Evolutionary conservation across 768 basidiomycete species (phyloP).

Genomic region (Leccinum aurantiacum): DNA sequence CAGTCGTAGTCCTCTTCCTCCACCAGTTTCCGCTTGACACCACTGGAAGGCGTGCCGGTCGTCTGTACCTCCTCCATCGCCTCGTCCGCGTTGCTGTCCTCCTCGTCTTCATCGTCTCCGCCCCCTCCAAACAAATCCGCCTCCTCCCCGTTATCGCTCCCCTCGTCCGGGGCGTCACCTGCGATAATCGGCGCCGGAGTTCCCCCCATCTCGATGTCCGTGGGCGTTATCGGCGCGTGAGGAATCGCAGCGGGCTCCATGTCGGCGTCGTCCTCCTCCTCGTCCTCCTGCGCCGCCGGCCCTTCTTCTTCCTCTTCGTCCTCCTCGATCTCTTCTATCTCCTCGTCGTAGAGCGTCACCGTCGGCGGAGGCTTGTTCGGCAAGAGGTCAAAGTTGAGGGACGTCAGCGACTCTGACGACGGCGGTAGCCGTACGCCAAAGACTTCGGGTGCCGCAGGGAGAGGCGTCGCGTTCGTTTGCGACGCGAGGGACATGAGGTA

Average conservation of each 20-base stretch:
- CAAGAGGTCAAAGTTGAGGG: constrained; percentile 83
- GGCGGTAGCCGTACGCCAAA: constrained; percentile 85
- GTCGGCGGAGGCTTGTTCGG: constrained; percentile 83
- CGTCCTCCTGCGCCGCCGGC: constrained; percentile 50
- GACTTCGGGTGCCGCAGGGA: constrained; percentile 84
- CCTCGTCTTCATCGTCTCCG: constrained; percentile 72
- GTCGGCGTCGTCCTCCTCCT: constrained; percentile 51
- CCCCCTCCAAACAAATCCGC: constrained; percentile 74
- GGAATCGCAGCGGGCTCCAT: constrained; percentile 68
- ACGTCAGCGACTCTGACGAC: constrained; percentile 64
- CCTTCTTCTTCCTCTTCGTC: constrained; percentile 31
- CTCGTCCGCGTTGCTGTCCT: constrained; percentile 50
- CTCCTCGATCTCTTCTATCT: constrained; percentile 74
- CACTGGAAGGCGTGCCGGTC: constrained; percentile 54
- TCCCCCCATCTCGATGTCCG: constrained; percentile 59
- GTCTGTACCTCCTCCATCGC: constrained; percentile 76
- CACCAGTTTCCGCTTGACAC: constrained; percentile 74
- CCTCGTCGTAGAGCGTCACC: constrained; percentile 74
- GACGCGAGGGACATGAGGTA: constrained; percentile 77
- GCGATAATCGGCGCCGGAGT: constrained; percentile 34
- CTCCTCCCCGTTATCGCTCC: constrained; percentile 71
- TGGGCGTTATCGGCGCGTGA: constrained; percentile 44
- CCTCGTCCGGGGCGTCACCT: constrained; percentile 51
- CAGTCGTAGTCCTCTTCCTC: constrained; percentile 89
- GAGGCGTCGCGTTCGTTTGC: constrained; percentile 76